Percentiles rank a stretch among this genome's conserved stretches.
These are phyloP conservation scores for Tuber calosporum DNA, from an alignment of 495 filamentous ascomycete genomes.

Conservation along the genomic window DNA sequence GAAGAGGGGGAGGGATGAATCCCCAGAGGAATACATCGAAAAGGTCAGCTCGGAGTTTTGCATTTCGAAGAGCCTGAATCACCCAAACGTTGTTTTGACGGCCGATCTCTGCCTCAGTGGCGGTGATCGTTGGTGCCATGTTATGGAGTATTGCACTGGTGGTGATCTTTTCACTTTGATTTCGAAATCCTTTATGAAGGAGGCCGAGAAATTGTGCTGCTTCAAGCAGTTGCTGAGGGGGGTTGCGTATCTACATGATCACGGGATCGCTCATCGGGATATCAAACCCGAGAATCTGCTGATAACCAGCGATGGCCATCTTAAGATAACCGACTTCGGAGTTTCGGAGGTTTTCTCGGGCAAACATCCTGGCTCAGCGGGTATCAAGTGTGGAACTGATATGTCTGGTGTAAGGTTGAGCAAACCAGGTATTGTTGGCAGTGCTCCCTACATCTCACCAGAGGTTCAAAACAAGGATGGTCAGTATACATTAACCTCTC, in stretches of 20 bases:
- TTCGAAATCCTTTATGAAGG: slow-evolving; percentile 54
- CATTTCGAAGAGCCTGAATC: slow-evolving; percentile 65
- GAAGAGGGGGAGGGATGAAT: slow-evolving; percentile 55
- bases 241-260: slow-evolving; percentile 59
- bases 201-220: slow-evolving; percentile 59
- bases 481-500: slow-evolving; percentile 33
- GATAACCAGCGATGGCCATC: slow-evolving; percentile 57
- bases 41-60: slow-evolving; percentile 77
- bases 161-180: slow-evolving; percentile 68
- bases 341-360: slow-evolving; percentile 69
- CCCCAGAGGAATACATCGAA: slow-evolving; percentile 59
- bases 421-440: slow-evolving; percentile 66
- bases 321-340: slow-evolving; percentile 79
- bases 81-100: slow-evolving; percentile 73
- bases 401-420: slow-evolving; percentile 61
- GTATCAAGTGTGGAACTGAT: slow-evolving; percentile 57
- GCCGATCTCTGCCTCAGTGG: slow-evolving; percentile 60
- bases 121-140: slow-evolving; percentile 63
- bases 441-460: slow-evolving; percentile 68
- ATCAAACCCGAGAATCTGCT: slow-evolving; percentile 75
- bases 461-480: slow-evolving; percentile 61
- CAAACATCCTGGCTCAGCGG: slow-evolving; percentile 62
- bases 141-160: slow-evolving; percentile 74
- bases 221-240: slow-evolving; percentile 74
- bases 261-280: slow-evolving; percentile 73